Base-by-base conservation (phyloP, 208 protist genomes). In the Crithidia acanthocephali region DNA sequence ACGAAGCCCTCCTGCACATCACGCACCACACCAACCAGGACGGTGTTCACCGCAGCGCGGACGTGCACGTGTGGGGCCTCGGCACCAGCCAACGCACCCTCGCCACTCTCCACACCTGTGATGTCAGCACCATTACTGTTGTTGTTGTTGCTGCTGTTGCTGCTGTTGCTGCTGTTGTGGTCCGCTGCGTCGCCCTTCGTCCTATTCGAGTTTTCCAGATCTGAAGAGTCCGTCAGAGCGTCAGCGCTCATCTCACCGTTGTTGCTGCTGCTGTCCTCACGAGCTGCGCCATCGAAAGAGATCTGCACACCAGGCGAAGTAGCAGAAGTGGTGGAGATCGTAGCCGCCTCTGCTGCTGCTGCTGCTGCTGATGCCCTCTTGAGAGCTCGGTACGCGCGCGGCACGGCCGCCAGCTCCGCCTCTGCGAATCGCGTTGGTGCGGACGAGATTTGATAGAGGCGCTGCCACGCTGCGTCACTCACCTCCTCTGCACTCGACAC, bases 1-100 rank as follows among this genome's bases (percentile, higher is more conserved):
- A 92, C 51, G 52, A 81, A 95, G 9, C 90, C 90, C 33, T 89
- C 79, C 58, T 95, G 90, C 15, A 91, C 78, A 58, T 95, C 90
- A 2, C 74, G 71, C 52, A 95, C 81, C 13, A 63, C 65, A n/a
- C 90, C 90, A 2, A 92, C 52, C 16, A 92, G 27, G 13, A 90
- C 74, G 11, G 77, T 80, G 73, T 95, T 95, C 48, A 69, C 84
- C 9, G 72, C 68, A 13, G 67, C 30, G 28, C 90, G 86, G n/a
- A 83, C 74, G 68, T 95, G 90, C 32, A 92, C 80, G 37, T 77
- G 75, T 18, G 84, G 64, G 28, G 52, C 63, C 2, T 78, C 60
- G 11, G 57, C 52, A 23, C 2, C 23, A 1, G 37, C 75, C 15
- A 55, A 30, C 25, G n/a, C 53, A 8, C 48, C 55, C 8, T n/a